Evolutionary conservation across 179 eudicot genomes (phyloP), one percentile per base, ranked within the genome.

Genomic region (Sideroxylon spinosum): DNA sequence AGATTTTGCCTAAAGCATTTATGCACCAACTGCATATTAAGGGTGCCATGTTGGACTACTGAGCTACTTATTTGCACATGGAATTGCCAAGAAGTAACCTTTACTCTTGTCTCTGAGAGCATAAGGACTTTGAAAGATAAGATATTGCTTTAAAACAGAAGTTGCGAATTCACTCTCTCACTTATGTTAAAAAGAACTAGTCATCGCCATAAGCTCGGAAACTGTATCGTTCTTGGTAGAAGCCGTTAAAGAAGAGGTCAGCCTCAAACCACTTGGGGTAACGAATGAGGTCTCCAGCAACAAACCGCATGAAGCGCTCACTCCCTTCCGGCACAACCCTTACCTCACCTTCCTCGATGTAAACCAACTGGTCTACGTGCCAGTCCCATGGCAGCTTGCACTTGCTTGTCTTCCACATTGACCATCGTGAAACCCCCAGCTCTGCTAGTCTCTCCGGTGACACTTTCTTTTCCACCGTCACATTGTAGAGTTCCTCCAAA

Each of bases 251-350:
- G 89, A 86, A 95, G 17, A 95, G 89, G 73, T 95, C 98, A 76
- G 99, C 99, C 84, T 95, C 99, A 14, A 95, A 93, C 99, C 99
- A 95, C 86, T 93, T 95, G 13, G 99, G 99, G 76, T 95, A 95
- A 3, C 95, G 91, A 11, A 95, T 92, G 61, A 95, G 94, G 73
- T 95, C 99, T 37, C 99, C 99, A 5, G 99, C 99, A 49, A 85
- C 83, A 67, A 95, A 95, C 56, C 84, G 84, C 98, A 95, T 91
- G 81, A 77, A 91, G 0, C 78, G 79, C 63, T 93, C 79, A 69
- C 98, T 93, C 22, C 98, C 99, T 78, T 95, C 91, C 0, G 99
- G 99, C 14, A 93, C 99, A 17, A 95, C 99, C 80, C 98, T 86
- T 49, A 95, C 99, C 80, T 95, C 98, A 20, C 99, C 99, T 83